These are phyloP conservation scores for Cucurbita maxima DNA, from an alignment of 306 rosid genomes.

Conservation along the genomic window DNA sequence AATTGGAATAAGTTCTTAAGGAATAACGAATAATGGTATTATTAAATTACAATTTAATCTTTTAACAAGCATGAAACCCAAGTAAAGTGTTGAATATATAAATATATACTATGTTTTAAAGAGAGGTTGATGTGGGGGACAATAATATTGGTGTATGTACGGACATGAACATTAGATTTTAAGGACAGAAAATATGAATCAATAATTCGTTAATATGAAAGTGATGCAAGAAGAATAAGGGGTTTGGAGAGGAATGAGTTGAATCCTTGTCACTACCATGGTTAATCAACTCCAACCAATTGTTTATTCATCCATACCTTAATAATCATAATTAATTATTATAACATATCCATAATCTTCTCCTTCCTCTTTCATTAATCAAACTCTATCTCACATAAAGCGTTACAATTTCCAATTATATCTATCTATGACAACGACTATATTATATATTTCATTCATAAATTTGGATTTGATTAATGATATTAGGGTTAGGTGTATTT, in stretches of 20 bases:
- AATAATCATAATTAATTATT: neutral
- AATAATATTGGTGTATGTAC: neutral
- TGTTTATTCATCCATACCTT: neutral
- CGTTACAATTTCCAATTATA: neutral
- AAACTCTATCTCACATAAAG: neutral
- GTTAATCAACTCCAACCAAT: neutral
- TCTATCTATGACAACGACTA: neutral
- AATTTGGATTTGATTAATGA: neutral
- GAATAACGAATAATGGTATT: too few species aligned
- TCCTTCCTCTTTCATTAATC: neutral
- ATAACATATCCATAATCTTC: neutral
- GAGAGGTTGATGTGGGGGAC: constrained; percentile 6
- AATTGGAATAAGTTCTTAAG: neutral
- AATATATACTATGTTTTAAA: neutral
- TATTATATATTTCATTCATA: neutral
- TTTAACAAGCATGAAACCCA: neutral
- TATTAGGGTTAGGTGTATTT: neutral
- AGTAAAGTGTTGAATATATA: neutral
- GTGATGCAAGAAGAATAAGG: neutral
- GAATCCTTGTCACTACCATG: neutral
- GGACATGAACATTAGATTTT: neutral
- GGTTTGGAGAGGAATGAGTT: neutral
- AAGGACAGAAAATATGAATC: neutral
- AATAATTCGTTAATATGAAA: neutral
- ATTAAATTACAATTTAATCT: too few species aligned